phyloP scores from a whole-genome alignment of 2,329 filamentous ascomycete species.

The Pseudodiploospora longispora region DNA sequence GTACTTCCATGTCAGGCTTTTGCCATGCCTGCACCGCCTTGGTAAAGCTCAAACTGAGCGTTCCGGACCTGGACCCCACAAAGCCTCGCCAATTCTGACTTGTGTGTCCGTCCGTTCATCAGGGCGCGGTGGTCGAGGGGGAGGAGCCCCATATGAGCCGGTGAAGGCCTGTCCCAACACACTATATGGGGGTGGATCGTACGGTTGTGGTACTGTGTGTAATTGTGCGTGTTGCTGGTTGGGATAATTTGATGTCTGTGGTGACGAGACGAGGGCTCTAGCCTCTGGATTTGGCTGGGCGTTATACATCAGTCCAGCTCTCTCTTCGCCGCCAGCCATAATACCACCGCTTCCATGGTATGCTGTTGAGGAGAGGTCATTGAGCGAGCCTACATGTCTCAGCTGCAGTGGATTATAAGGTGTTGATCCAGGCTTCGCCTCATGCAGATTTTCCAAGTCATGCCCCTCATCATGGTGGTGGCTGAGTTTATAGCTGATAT shows the following conservation, averaged over 20 bases:
- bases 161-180: too few species aligned
- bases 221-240: neutral
- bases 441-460: slow-evolving; percentile 30
- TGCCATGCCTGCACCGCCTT: too few species aligned
- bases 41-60: too few species aligned
- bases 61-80: too few species aligned
- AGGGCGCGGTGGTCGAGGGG: too few species aligned
- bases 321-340: slow-evolving; percentile 26
- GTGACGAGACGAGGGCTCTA: slow-evolving; percentile 3
- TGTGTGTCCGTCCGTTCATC: too few species aligned
- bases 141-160: slow-evolving; percentile 4
- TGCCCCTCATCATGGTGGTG: slow-evolving; percentile 22
- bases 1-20: too few species aligned
- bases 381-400: too few species aligned
- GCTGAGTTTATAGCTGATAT: slow-evolving; percentile 38
- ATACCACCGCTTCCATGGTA: slow-evolving; percentile 9
- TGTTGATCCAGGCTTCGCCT: slow-evolving; percentile 14
- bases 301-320: slow-evolving; percentile 34
- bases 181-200: too few species aligned
- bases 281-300: slow-evolving; percentile 21
- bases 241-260: slow-evolving; percentile 3
- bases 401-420: neutral
- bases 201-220: neutral
- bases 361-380: slow-evolving; percentile 9
- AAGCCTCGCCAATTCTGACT: too few species aligned